A percentile compares a stretch with the other conserved stretches of the same genome.
phyloP scores from a whole-genome alignment of 176 grass and related monocot species.

The Oropetium thomaeum region DNA sequence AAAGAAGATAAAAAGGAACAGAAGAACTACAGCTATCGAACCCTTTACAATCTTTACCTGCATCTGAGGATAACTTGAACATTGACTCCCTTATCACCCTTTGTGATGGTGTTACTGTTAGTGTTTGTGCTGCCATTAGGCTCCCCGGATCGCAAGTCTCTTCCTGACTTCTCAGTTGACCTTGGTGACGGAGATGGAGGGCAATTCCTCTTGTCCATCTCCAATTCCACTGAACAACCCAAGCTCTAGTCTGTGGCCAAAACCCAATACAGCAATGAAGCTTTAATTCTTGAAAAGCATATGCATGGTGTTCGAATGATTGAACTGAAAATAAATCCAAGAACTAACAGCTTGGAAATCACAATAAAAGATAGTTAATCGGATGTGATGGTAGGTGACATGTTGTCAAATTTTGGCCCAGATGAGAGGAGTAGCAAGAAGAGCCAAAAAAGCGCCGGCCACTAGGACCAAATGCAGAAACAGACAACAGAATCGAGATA shows the following conservation, averaged over 20 bases:
- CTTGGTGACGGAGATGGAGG: slow-evolving; percentile 77
- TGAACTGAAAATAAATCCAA: slow-evolving; percentile 20
- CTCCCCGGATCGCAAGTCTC: slow-evolving; percentile 73
- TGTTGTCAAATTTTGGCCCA: slow-evolving; percentile 14
- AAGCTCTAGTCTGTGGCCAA: slow-evolving; percentile 5
- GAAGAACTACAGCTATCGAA: slow-evolving; percentile 29
- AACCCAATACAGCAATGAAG: slow-evolving; percentile 14
- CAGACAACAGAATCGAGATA: slow-evolving; percentile 27
- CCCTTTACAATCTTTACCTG: slow-evolving; percentile 44
- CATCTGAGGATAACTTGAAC: slow-evolving; percentile 98
- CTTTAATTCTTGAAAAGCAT: slow-evolving; percentile 23
- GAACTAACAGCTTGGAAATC: slow-evolving; percentile 8
- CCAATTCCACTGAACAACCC: slow-evolving; percentile 24
- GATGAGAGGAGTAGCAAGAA: slow-evolving; percentile 19
- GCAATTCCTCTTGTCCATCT: slow-evolving; percentile 57
- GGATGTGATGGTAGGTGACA: neutral
- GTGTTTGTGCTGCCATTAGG: slow-evolving; percentile 51
- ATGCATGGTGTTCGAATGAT: slow-evolving; percentile 6
- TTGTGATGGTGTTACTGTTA: slow-evolving; percentile 38
- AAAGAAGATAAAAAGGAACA: slow-evolving; percentile 24
- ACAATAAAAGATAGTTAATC: slow-evolving; percentile 17
- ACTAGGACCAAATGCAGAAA: slow-evolving; percentile 37
- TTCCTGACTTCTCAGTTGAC: slow-evolving; percentile 65
- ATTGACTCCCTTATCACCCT: slow-evolving; percentile 96
- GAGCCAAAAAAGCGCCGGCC: slow-evolving; percentile 47